Percentiles rank a stretch among this genome's conserved stretches.
Conservation (phyloP, 108 stramenopile genomes). For the Cylindrotheca fusiformis region DNA sequence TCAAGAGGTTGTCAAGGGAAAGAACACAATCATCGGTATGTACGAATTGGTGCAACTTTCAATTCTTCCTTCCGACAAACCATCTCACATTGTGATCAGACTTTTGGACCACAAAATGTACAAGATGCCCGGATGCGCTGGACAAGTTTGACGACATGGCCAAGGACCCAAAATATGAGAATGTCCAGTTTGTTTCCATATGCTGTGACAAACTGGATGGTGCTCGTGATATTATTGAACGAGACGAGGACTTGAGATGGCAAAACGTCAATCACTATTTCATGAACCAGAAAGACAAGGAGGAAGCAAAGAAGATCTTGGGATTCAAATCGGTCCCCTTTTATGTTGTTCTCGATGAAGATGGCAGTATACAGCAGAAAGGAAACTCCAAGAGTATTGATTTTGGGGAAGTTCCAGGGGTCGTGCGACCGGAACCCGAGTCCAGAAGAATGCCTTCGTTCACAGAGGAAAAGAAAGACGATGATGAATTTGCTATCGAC, state of each 20-base stretch:
- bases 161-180: constrained; percentile 50
- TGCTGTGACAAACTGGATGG: constrained; percentile 83
- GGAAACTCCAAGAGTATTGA: constrained; percentile 63
- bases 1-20: constrained; percentile 47
- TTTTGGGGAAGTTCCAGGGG: constrained; percentile 52
- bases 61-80: constrained; percentile 15
- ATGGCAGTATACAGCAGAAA: constrained; percentile 73
- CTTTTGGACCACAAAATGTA: constrained; percentile 91
- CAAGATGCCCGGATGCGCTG: constrained; percentile 77
- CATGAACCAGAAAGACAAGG: constrained; percentile 75
- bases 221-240: constrained; percentile 81
- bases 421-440: constrained; percentile 20
- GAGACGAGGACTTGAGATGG: constrained; percentile 70
- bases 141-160: constrained; percentile 69
- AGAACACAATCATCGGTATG: constrained; percentile 75
- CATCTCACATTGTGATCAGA: constrained; percentile 37
- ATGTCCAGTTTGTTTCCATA: constrained; percentile 77
- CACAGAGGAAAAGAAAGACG: constrained; percentile 10
- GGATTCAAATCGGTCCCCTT: constrained; percentile 84
- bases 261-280: constrained; percentile 68
- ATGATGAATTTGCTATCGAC: constrained; percentile 13
- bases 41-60: not conserved
- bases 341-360: constrained; percentile 75
- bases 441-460: not conserved
- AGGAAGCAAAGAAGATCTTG: constrained; percentile 66